A percentile compares a stretch with the other conserved stretches of the same genome.
These are phyloP conservation scores for Rhododendron vialii DNA, from an alignment of 148 eudicot species.

Conservation along the genomic window DNA sequence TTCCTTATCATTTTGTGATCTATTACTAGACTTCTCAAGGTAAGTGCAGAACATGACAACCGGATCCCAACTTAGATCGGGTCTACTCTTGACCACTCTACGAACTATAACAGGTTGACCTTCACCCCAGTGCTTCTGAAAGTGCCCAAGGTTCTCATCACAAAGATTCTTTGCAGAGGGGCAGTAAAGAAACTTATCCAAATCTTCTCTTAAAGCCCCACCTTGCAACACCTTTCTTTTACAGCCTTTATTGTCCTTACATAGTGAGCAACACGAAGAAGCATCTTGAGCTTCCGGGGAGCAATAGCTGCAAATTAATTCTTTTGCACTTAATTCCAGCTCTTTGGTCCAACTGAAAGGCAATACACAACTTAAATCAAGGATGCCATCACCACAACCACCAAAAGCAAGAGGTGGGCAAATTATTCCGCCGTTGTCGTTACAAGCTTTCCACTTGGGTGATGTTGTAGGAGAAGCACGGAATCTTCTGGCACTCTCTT, in stretches of 20 bases:
- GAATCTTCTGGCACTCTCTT: slow-evolving; percentile 12
- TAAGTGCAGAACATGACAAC: slow-evolving; percentile 57
- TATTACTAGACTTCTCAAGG: slow-evolving; percentile 43
- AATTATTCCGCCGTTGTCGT: slow-evolving; percentile 38
- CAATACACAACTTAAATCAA: slow-evolving; percentile 58
- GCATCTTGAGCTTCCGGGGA: slow-evolving; percentile 35
- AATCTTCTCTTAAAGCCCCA: slow-evolving; percentile 43
- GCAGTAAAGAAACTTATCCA: slow-evolving; percentile 48
- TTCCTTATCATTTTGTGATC: slow-evolving; percentile 33
- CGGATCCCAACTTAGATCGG: slow-evolving; percentile 70
- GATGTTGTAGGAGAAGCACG: slow-evolving; percentile 24
- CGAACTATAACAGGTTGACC: slow-evolving; percentile 86
- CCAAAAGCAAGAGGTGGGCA: slow-evolving; percentile 71
- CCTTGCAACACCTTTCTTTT: slow-evolving; percentile 32
- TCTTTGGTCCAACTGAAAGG: slow-evolving; percentile 65
- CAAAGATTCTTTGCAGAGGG: slow-evolving; percentile 48
- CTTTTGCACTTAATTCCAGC: slow-evolving; percentile 57
- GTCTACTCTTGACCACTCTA: slow-evolving; percentile 34
- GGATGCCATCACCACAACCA: slow-evolving; percentile 65
- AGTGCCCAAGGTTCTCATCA: slow-evolving; percentile 50
- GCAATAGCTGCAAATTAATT: slow-evolving; percentile 35
- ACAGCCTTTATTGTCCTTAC: slow-evolving; percentile 29
- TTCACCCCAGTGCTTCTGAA: slow-evolving; percentile 79
- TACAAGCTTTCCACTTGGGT: slow-evolving; percentile 34
- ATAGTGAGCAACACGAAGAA: slow-evolving; percentile 38